Conservation (phyloP, 768 basidiomycete genomes). For the Lactarius sanguifluus region DNA sequence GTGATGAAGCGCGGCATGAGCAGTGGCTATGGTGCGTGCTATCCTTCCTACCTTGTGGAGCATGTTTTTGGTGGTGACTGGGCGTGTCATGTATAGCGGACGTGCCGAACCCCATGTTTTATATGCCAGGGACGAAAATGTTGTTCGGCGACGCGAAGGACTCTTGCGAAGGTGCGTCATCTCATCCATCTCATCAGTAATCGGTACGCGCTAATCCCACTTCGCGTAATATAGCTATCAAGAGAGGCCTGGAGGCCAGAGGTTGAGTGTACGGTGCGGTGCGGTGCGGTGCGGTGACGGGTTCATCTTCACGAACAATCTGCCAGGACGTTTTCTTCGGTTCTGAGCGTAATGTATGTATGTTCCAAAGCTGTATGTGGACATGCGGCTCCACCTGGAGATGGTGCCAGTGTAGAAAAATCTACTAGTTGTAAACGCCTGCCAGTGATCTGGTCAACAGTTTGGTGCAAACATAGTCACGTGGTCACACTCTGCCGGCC, state of each 20-base stretch:
- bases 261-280: conserved; percentile 6
- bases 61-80: neutral
- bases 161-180: conserved; percentile 70
- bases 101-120: conserved; percentile 93
- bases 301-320: neutral
- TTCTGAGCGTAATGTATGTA: conserved; percentile 3
- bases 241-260: conserved; percentile 36
- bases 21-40: conserved; percentile 69
- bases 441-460: too few relatives aligned
- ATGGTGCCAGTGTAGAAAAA: neutral
- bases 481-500: conserved; percentile 1
- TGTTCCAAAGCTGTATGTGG: neutral
- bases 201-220: neutral
- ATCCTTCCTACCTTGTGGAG: neutral
- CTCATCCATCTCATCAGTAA: neutral
- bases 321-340: neutral
- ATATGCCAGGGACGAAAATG: conserved; percentile 89
- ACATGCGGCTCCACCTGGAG: neutral
- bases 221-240: conserved; percentile 33
- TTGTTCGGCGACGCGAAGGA: conserved; percentile 90
- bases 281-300: conserved; percentile 1
- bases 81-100: conserved; percentile 53
- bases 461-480: neutral
- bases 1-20: conserved; percentile 94
- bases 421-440: neutral